Percentiles rank a stretch among this genome's conserved stretches.
Evolutionary conservation across 805 yeast genomes (phyloP).

Genomic region (Saccharomycopsis schoenii): DNA sequence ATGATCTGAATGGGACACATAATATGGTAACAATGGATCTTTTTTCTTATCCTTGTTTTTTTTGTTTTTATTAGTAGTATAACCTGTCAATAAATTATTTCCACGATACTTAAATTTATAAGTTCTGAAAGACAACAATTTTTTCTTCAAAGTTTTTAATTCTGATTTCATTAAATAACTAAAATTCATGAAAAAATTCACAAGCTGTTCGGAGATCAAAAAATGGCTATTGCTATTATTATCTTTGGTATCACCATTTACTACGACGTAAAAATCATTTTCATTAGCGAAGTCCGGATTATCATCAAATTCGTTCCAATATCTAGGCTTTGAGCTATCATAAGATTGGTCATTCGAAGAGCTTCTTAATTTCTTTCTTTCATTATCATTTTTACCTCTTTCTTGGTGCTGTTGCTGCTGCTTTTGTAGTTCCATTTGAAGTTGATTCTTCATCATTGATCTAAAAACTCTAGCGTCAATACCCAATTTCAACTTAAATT

Average conservation of each 20-base stretch:
- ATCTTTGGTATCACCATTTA: slow-evolving; percentile 1
- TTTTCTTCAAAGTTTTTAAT: background rate
- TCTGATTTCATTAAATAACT: background rate
- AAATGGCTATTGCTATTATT: background rate
- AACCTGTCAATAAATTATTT: background rate
- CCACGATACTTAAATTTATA: background rate
- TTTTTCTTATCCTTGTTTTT: background rate
- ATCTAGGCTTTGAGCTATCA: slow-evolving; percentile 2
- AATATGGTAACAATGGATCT: background rate
- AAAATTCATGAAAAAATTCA: slow-evolving; percentile 10
- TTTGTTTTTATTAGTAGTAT: background rate
- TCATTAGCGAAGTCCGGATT: slow-evolving; percentile 15
- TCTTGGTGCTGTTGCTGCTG: slow-evolving; percentile 10
- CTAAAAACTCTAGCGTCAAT: slow-evolving; percentile 10
- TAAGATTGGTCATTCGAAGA: background rate
- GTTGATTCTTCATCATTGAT: slow-evolving; percentile 1
- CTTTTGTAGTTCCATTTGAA: slow-evolving; percentile 5
- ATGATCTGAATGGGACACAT: background rate
- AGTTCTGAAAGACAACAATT: background rate
- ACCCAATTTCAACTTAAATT: slow-evolving; percentile 10
- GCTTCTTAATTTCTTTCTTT: too few species aligned
- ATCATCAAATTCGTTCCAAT: slow-evolving; percentile 19
- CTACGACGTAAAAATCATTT: background rate
- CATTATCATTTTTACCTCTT: background rate
- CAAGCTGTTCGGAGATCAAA: slow-evolving; percentile 9